Evolutionary conservation across 768 basidiomycete species (phyloP).

Genomic region (Chalciporus sphaerocephalus): DNA sequence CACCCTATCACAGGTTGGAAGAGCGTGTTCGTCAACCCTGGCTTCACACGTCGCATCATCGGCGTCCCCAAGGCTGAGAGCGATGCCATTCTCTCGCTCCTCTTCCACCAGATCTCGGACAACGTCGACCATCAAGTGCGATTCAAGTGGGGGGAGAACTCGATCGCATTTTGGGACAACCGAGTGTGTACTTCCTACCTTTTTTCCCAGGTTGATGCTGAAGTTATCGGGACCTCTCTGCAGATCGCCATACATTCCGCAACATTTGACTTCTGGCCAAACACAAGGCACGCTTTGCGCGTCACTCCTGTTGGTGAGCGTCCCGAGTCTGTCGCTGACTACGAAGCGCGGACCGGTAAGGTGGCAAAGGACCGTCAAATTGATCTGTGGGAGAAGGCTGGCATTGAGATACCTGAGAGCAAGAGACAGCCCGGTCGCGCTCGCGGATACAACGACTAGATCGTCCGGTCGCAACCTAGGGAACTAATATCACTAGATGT

Average conservation of each 20-base stretch:
- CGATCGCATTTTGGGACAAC: conserved; percentile 86
- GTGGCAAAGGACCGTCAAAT: conserved; percentile 68
- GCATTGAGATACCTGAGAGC: conserved; percentile 39
- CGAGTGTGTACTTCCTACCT: conserved; percentile 41
- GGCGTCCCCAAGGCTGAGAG: conserved; percentile 80
- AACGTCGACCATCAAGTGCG: conserved; percentile 74
- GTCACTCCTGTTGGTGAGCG: conserved; percentile 79
- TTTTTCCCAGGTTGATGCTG: too few relatives aligned
- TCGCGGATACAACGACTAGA: conserved; percentile 60
- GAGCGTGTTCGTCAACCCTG: conserved; percentile 77
- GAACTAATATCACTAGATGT: too few relatives aligned
- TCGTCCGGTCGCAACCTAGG: too few relatives aligned
- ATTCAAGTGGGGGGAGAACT: conserved; percentile 73
- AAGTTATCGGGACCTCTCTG: too few relatives aligned
- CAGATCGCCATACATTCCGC: conserved; percentile 74
- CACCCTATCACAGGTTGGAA: conserved; percentile 85
- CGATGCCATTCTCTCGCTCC: conserved; percentile 64
- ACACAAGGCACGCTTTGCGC: conserved; percentile 71
- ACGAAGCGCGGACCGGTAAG: conserved; percentile 60
- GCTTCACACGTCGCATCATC: conserved; percentile 76
- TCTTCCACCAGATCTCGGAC: conserved; percentile 66
- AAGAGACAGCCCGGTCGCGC: conserved; percentile 34
- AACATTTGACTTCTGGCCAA: conserved; percentile 80
- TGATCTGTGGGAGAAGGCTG: conserved; percentile 68
- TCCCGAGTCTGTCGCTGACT: conserved; percentile 71